These are phyloP conservation scores for Fusarium gaditjirri DNA, from an alignment of 2,329 filamentous ascomycete species.

Conservation along the genomic window DNA sequence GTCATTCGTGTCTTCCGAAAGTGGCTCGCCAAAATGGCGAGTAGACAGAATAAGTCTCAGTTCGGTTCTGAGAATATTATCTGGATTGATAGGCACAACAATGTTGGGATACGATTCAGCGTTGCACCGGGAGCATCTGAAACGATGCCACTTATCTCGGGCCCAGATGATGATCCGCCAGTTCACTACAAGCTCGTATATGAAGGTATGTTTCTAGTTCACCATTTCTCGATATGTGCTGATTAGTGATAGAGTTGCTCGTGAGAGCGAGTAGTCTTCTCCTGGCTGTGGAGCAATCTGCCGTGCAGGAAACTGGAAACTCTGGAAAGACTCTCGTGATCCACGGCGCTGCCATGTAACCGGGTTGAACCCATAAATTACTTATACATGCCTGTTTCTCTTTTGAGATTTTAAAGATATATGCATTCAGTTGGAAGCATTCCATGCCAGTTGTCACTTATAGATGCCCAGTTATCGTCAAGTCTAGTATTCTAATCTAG, in stretches of 20 bases:
- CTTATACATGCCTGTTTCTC: no score
- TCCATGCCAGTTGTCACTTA: not conserved
- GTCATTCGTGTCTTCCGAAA: constrained; percentile 77
- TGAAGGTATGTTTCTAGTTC: constrained; percentile 65
- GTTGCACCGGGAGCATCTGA: constrained; percentile 56
- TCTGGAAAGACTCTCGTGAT: constrained; percentile 76
- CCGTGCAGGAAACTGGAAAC: constrained; percentile 67
- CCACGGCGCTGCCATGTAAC: constrained; percentile 52
- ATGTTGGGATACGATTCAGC: constrained; percentile 75
- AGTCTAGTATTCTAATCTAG: constrained; percentile 5
- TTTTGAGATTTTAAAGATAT: no score
- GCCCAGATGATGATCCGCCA: constrained; percentile 70
- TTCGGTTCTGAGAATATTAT: constrained; percentile 58
- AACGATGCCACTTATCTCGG: constrained; percentile 64
- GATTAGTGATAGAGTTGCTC: constrained; percentile 66
- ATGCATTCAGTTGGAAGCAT: not conserved
- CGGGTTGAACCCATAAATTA: no score
- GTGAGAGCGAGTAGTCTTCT: constrained; percentile 72
- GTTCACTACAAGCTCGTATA: constrained; percentile 78
- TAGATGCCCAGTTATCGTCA: not conserved
- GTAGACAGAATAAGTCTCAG: not conserved
- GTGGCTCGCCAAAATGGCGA: constrained; percentile 68
- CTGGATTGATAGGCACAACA: constrained; percentile 73
- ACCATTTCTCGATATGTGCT: not conserved
- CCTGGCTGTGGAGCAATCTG: constrained; percentile 72